These are phyloP conservation scores for Magnusiomyces fungicola DNA, from an alignment of 1,139 yeast genomes.

Conservation along the genomic window DNA sequence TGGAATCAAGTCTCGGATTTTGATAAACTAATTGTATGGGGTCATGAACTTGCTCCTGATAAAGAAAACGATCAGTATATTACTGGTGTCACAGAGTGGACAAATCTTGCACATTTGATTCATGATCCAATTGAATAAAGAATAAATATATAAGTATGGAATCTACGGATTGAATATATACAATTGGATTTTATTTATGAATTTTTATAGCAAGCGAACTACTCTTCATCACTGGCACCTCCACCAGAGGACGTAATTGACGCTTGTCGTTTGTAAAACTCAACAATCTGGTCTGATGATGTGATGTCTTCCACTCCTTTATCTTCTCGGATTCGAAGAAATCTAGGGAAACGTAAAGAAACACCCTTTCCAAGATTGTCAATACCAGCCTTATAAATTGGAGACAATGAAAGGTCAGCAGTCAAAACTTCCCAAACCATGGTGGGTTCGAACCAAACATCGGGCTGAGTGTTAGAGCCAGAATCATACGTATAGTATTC, in stretches of 20 bases:
- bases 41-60: slow-evolving; percentile 25
- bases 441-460: slow-evolving; percentile 94
- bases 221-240: too few relatives aligned
- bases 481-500: slow-evolving; percentile 64
- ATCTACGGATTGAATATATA: too few relatives aligned
- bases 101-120: slow-evolving; percentile 18
- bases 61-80: slow-evolving; percentile 21
- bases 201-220: too few relatives aligned
- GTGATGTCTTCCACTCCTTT: slow-evolving; percentile 87
- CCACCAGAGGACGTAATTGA: too few relatives aligned
- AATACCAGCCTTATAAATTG: slow-evolving; percentile 84
- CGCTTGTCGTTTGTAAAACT: slow-evolving; percentile 77
- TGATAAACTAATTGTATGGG: slow-evolving; percentile 15
- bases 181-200: too few relatives aligned
- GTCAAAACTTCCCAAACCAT: slow-evolving; percentile 83
- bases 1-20: not conserved
- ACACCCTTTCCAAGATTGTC: slow-evolving; percentile 77
- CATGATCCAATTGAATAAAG: not conserved
- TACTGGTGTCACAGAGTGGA: slow-evolving; percentile 24
- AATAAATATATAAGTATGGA: not conserved
- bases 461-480: slow-evolving; percentile 54
- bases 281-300: slow-evolving; percentile 80
- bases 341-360: slow-evolving; percentile 86
- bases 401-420: slow-evolving; percentile 90
- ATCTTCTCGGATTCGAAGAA: slow-evolving; percentile 78